Evolutionary conservation across 306 rosid genomes (phyloP).

Genomic region (Acacia crassicarpa): DNA sequence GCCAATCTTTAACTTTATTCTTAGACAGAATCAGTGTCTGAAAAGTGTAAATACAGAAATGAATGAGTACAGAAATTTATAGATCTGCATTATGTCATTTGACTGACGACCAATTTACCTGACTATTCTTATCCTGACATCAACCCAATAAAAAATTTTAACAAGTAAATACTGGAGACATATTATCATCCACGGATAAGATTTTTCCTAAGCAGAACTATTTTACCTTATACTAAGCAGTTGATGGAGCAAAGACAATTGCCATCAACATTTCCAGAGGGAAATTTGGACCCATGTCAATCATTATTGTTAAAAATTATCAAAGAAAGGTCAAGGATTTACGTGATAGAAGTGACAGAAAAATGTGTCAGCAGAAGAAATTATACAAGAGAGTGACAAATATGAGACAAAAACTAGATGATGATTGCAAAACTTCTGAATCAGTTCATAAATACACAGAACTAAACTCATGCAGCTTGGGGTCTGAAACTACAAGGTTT

Average conservation of each 20-base stretch:
- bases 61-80: slow-evolving; percentile 26
- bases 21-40: slow-evolving; percentile 81
- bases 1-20: slow-evolving; percentile 90
- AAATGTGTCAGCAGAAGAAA: background rate
- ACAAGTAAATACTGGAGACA: slow-evolving; percentile 13
- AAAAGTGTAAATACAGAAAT: slow-evolving; percentile 36
- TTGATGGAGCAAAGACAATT: background rate
- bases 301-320: slow-evolving; percentile 6
- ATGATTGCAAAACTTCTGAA: background rate
- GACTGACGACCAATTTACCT: slow-evolving; percentile 15
- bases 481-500: background rate
- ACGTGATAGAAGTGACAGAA: slow-evolving; percentile 15
- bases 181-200: slow-evolving; percentile 15
- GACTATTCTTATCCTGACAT: slow-evolving; percentile 24
- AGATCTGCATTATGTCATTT: slow-evolving; percentile 27
- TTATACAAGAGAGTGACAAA: background rate
- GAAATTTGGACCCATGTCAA: background rate
- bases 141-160: slow-evolving; percentile 21
- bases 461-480: slow-evolving; percentile 6
- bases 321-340: background rate
- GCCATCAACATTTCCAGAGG: background rate
- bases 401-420: slow-evolving; percentile 15
- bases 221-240: slow-evolving; percentile 13
- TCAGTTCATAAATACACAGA: slow-evolving; percentile 1
- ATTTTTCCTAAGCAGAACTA: slow-evolving; percentile 10